Base-by-base conservation (phyloP, 2,329 filamentous ascomycete genomes). In the Orbilia brochopaga region DNA sequence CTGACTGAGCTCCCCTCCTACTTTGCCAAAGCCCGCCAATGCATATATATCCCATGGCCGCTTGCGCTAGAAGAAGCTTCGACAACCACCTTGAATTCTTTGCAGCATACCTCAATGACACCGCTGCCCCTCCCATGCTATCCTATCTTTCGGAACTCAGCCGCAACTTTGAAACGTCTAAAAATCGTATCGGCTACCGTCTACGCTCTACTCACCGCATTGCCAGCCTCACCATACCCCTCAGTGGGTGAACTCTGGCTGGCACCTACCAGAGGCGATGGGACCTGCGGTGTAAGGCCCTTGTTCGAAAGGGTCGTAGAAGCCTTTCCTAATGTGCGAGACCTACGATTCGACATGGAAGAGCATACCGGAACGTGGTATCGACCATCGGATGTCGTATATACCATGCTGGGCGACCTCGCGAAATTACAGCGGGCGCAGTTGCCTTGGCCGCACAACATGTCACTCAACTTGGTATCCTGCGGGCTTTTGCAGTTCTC, bases 41-140 rank as follows among this genome's bases (percentile, higher is more conserved):
- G n/a, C 5, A 4, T 15, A 17, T n/a, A 46, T 13, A 46, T 46
- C 1, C 11, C n/a, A 24, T 58, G 42, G 4, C 55, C 55, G 17
- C 11, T 40, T 1, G 21, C 55, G 13, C 40, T 58, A 10, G 55
- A 58, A 58, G 55, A 27, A 48, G 55, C 21, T 13, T 17, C 37
- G n/a, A 48, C 55, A 1, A 46, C 13, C 13, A 42, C n/a, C 37
- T 13, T 17, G 4, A 2, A 42, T 13, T 6, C 13, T 13, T 15
- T 42, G 4, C 13, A 4, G 15, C 15, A 15, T 15, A 13, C 4
- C 37, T 4, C 13, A 42, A 17, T 13, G 2, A 15, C 13, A 4
- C 5, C 15, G n/a, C 37, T 13, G 2, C 4, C 4, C 37, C 37
- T 17, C 37, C 4, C 37, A 4, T 42, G 37, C 13, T 13, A 13